Percentiles rank a stretch among this genome's conserved stretches.
Conservation (phyloP, 352 stramenopile genomes). For the Globisporangium abappressorium region DNA sequence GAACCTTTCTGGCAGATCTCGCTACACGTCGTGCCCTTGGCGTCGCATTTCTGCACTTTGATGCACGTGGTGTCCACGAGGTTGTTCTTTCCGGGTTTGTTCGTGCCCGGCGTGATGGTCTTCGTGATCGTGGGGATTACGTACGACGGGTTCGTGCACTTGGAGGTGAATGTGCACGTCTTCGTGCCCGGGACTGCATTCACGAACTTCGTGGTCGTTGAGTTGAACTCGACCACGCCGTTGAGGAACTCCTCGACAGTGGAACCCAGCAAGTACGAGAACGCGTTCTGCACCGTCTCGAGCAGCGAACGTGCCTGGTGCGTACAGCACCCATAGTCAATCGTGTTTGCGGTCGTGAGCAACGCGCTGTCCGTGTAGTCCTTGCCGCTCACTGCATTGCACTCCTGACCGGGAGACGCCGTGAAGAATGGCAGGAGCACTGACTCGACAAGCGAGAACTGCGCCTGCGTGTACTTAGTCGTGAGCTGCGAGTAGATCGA, state of each 20-base stretch:
- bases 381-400: constrained; percentile 9
- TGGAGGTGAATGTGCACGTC: constrained; percentile 40
- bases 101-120: constrained; percentile 22
- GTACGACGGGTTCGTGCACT: constrained; percentile 43
- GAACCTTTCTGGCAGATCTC: constrained; percentile 60
- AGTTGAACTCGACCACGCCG: constrained; percentile 26
- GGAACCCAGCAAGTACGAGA: constrained; percentile 45
- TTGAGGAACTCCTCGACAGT: constrained; percentile 52
- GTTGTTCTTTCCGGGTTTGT: constrained; percentile 22
- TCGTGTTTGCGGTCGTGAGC: constrained; percentile 2
- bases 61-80: constrained; percentile 46
- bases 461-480: constrained; percentile 28
- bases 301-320: constrained; percentile 33
- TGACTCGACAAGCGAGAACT: constrained; percentile 33
- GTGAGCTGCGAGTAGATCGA: constrained; percentile 37
- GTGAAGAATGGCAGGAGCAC: constrained; percentile 28
- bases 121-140: constrained; percentile 24
- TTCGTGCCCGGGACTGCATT: constrained; percentile 28
- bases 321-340: constrained; percentile 15
- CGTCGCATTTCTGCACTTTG: constrained; percentile 52
- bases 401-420: constrained; percentile 22
- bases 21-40: constrained; percentile 49
- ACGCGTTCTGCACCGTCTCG: constrained; percentile 42
- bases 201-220: constrained; percentile 25
- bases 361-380: constrained; percentile 11